These are phyloP conservation scores for Polysphondylium violaceum DNA, from an alignment of 78 protist species.

Conservation along the genomic window DNA sequence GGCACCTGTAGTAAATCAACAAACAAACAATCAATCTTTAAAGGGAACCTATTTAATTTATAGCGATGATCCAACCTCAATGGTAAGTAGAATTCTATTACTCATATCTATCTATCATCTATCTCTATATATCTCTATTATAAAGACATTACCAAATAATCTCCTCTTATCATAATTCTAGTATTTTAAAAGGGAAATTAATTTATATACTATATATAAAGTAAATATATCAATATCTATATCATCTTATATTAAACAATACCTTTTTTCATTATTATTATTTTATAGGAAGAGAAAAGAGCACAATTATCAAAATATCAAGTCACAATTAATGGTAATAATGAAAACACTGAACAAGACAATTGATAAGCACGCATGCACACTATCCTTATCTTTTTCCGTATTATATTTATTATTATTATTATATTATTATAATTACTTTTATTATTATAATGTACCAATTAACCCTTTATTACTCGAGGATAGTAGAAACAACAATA, in stretches of 20 bases:
- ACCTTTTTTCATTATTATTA: background rate
- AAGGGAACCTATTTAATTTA: conserved; percentile 47
- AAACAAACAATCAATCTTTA: background rate
- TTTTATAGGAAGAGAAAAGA: conserved; percentile 74
- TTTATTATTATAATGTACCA: too few species aligned
- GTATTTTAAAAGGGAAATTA: background rate
- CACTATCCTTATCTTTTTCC: too few species aligned
- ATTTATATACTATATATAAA: background rate
- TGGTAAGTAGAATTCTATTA: conserved; percentile 60
- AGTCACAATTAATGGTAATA: background rate
- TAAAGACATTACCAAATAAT: background rate
- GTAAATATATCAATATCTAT: background rate
- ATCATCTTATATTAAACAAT: background rate
- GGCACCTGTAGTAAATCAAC: conserved; percentile 32
- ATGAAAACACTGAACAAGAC: too few species aligned
- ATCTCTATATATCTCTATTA: background rate
- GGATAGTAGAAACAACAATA: too few species aligned
- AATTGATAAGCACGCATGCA: too few species aligned
- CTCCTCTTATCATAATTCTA: background rate
- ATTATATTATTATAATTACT: too few species aligned
- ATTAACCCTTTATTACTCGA: too few species aligned
- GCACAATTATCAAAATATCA: conserved; percentile 48
- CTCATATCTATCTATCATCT: background rate
- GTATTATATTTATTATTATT: too few species aligned
- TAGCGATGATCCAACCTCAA: conserved; percentile 50